A percentile compares a stretch with the other conserved stretches of the same genome.
phyloP scores from a whole-genome alignment of 495 filamentous ascomycete species.

The Aspergillus olivimuriae region DNA sequence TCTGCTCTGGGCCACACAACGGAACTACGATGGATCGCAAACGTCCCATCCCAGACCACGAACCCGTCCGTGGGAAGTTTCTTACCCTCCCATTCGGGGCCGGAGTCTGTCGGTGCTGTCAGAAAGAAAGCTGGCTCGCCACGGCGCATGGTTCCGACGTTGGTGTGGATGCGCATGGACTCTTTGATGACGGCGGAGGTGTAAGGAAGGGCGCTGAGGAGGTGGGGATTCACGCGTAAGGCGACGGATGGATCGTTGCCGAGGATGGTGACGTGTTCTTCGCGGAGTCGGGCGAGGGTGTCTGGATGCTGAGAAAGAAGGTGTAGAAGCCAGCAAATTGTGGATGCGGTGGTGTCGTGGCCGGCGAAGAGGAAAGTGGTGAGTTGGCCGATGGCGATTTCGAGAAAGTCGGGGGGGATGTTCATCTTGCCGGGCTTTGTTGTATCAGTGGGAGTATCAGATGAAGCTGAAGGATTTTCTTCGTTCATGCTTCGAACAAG shows the following conservation, averaged over 20 bases:
- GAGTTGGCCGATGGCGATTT: neutral
- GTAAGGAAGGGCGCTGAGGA: conserved; percentile 17
- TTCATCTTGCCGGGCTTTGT: no score
- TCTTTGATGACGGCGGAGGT: conserved; percentile 9
- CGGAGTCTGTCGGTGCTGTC: no score
- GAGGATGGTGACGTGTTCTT: conserved; percentile 40
- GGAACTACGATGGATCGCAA: no score
- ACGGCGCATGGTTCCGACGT: neutral
- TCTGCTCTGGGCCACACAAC: no score
- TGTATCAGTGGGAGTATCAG: no score
- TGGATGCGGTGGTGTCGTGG: conserved; percentile 29
- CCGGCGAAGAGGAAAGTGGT: conserved; percentile 23
- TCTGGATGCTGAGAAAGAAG: conserved; percentile 40
- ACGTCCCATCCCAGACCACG: no score
- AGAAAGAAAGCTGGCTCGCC: conserved; percentile 1
- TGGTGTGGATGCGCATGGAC: conserved; percentile 3
- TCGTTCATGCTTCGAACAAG: no score
- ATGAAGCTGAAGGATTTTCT: no score
- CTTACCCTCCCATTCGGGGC: no score
- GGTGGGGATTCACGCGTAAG: conserved; percentile 23
- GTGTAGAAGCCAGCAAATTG: conserved; percentile 30
- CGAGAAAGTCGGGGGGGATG: no score
- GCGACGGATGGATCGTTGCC: conserved; percentile 20
- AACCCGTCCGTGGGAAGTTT: conserved; percentile 77
- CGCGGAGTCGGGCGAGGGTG: conserved; percentile 28